phyloP scores from a whole-genome alignment of 2,329 filamentous ascomycete species.

The Pseudocercospora vitis region DNA sequence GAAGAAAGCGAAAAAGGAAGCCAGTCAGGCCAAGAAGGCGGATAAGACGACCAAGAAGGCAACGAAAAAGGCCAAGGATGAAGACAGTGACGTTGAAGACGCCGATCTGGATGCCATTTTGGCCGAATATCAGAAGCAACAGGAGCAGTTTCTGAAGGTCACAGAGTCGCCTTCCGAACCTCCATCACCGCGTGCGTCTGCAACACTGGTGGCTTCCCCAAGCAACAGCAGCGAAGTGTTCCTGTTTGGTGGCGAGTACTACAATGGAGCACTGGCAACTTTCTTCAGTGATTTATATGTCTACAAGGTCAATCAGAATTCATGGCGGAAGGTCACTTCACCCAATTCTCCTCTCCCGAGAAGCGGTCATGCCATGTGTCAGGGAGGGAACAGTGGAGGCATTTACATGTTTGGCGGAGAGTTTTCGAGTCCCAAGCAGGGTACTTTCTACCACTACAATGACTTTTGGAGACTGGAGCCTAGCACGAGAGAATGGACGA shows the following conservation, averaged over 20 bases:
- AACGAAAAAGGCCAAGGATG: slow-evolving; percentile 73
- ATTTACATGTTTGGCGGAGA: slow-evolving; percentile 95
- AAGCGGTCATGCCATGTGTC: slow-evolving; percentile 91
- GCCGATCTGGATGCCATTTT: slow-evolving; percentile 91
- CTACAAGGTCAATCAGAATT: slow-evolving; percentile 76
- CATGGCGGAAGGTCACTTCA: slow-evolving; percentile 87
- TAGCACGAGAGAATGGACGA: slow-evolving; percentile 80
- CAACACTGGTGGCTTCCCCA: slow-evolving; percentile 80
- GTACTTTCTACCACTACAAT: slow-evolving; percentile 98
- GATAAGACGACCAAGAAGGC: slow-evolving; percentile 62
- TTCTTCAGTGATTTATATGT: slow-evolving; percentile 69
- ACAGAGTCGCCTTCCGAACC: slow-evolving; percentile 75
- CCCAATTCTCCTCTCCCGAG: slow-evolving; percentile 89
- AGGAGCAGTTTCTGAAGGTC: slow-evolving; percentile 91
- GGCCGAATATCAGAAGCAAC: slow-evolving; percentile 84
- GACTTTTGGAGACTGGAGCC: slow-evolving; percentile 96
- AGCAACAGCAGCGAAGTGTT: slow-evolving; percentile 84
- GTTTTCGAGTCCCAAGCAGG: slow-evolving; percentile 94
- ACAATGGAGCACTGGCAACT: slow-evolving; percentile 80
- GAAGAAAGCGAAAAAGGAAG: slow-evolving; percentile 57
- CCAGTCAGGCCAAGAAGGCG: slow-evolving; percentile 80
- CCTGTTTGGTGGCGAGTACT: slow-evolving; percentile 92
- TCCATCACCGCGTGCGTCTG: slow-evolving; percentile 74
- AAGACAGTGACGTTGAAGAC: slow-evolving; percentile 87
- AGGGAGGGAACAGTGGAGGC: slow-evolving; percentile 78